These are phyloP conservation scores for Debaryomyces psychrophilus DNA, from an alignment of 1,139 yeast species.

Conservation along the genomic window DNA sequence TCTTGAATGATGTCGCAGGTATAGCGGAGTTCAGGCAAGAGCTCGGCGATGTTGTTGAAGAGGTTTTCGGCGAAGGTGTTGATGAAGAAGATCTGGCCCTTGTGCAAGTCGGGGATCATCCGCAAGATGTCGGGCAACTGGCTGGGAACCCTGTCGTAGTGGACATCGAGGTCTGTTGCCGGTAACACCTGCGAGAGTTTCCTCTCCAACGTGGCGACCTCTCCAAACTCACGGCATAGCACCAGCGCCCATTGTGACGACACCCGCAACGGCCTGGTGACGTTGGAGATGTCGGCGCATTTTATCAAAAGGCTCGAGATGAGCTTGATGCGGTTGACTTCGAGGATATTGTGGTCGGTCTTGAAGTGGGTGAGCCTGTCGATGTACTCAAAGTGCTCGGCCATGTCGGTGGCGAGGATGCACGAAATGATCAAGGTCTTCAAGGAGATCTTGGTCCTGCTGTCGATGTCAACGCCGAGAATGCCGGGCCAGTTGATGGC, in stretches of 20 bases:
- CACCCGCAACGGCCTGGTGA: slow-evolving; percentile 74
- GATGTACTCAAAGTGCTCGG: slow-evolving; percentile 79
- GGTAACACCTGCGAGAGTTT: slow-evolving; percentile 24
- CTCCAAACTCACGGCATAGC: slow-evolving; percentile 74
- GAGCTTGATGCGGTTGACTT: slow-evolving; percentile 43
- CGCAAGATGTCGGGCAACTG: slow-evolving; percentile 42
- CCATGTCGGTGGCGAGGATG: slow-evolving; percentile 94
- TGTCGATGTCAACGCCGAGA: slow-evolving; percentile 26
- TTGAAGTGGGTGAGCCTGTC: slow-evolving; percentile 41
- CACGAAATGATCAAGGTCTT: slow-evolving; percentile 44
- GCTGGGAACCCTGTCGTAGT: slow-evolving; percentile 34
- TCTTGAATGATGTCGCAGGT: slow-evolving; percentile 50
- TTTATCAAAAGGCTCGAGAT: slow-evolving; percentile 73
- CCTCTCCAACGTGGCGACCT: slow-evolving; percentile 59
- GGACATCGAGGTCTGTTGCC: slow-evolving; percentile 22
- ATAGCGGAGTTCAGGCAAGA: slow-evolving; percentile 59
- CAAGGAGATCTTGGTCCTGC: slow-evolving; percentile 21
- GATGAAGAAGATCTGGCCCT: slow-evolving; percentile 86
- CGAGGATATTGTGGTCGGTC: slow-evolving; percentile 16
- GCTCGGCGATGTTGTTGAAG: slow-evolving; percentile 62
- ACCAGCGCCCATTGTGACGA: slow-evolving; percentile 87
- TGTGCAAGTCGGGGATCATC: slow-evolving; percentile 54
- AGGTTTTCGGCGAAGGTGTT: slow-evolving; percentile 77
- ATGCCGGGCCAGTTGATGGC: slow-evolving; percentile 65
- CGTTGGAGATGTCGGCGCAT: slow-evolving; percentile 94